Percentiles rank a stretch among this genome's conserved stretches.
phyloP scores from a whole-genome alignment of 2,329 filamentous ascomycete species.

The Tympanopsis confertula region DNA sequence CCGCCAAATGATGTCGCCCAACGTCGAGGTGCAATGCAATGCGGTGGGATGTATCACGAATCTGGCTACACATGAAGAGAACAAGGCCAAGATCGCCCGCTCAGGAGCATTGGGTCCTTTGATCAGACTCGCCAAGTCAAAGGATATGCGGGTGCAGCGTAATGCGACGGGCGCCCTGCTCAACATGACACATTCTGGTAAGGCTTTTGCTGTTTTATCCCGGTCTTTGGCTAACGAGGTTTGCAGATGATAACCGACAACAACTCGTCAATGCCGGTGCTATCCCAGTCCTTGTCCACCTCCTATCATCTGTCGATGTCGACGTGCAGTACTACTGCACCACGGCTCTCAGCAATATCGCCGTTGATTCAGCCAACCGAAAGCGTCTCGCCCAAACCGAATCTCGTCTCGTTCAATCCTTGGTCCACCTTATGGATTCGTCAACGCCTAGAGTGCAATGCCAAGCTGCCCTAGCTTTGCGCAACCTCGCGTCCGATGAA shows the following conservation, averaged over 20 bases:
- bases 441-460: slow-evolving; percentile 96
- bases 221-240: slow-evolving; percentile 10
- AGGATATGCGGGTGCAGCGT: slow-evolving; percentile 95
- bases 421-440: slow-evolving; percentile 95
- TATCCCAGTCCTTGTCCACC: slow-evolving; percentile 92
- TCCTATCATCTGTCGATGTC: slow-evolving; percentile 83
- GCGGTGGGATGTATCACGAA: slow-evolving; percentile 98
- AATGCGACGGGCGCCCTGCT: slow-evolving; percentile 92
- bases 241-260: slow-evolving; percentile 84
- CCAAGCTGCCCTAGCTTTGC: slow-evolving; percentile 83
- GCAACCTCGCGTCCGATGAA: slow-evolving; percentile 93
- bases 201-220: slow-evolving; percentile 10
- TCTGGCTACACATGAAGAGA: slow-evolving; percentile 93
- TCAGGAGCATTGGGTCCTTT: slow-evolving; percentile 86
- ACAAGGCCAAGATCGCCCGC: slow-evolving; percentile 95
- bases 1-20: slow-evolving; percentile 93
- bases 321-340: slow-evolving; percentile 99
- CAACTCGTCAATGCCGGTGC: slow-evolving; percentile 94
- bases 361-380: slow-evolving; percentile 82
- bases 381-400: slow-evolving; percentile 86
- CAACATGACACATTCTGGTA: slow-evolving; percentile 99
- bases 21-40: slow-evolving; percentile 98
- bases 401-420: slow-evolving; percentile 78
- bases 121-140: slow-evolving; percentile 86
- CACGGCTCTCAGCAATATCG: slow-evolving; percentile 95